These are phyloP conservation scores for Nicotiana tabacum DNA, from an alignment of 257 asterid genomes.

Conservation along the genomic window DNA sequence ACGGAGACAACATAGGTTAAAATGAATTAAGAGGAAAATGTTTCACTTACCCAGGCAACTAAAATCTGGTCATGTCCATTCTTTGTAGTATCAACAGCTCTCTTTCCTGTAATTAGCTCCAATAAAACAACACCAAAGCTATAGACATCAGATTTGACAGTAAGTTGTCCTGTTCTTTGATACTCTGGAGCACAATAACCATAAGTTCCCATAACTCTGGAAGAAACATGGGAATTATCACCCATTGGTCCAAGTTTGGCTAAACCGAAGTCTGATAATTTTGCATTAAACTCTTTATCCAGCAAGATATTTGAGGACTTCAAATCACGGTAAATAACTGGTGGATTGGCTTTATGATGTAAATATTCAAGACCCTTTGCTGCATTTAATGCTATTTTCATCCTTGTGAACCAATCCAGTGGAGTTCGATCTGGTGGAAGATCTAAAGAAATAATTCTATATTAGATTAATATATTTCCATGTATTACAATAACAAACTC, in stretches of 20 bases:
- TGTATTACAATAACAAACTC: no score
- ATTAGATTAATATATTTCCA: not conserved
- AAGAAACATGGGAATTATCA: slow-evolving; percentile 66
- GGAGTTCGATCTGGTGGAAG: slow-evolving; percentile 37
- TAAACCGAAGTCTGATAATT: slow-evolving; percentile 85
- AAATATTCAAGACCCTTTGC: slow-evolving; percentile 86
- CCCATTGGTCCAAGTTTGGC: slow-evolving; percentile 94
- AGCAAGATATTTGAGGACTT: slow-evolving; percentile 85
- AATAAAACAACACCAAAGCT: slow-evolving; percentile 84
- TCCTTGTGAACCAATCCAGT: slow-evolving; percentile 67
- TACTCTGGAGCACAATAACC: slow-evolving; percentile 97
- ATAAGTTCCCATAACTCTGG: slow-evolving; percentile 92
- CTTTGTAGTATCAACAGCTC: slow-evolving; percentile 63
- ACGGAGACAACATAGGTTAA: no score
- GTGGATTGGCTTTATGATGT: slow-evolving; percentile 83
- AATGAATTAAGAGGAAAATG: not conserved
- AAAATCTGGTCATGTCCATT: slow-evolving; percentile 43
- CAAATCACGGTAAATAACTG: slow-evolving; percentile 87
- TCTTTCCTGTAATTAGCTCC: slow-evolving; percentile 71
- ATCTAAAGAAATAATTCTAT: slow-evolving; percentile 30
- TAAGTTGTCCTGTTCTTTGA: slow-evolving; percentile 80
- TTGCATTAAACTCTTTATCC: slow-evolving; percentile 61
- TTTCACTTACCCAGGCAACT: slow-evolving; percentile 60
- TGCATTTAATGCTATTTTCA: slow-evolving; percentile 79
- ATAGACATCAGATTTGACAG: slow-evolving; percentile 72